Conservation (phyloP, 2,329 filamentous ascomycete genomes). For the Tolypocladium ovalisporum region DNA sequence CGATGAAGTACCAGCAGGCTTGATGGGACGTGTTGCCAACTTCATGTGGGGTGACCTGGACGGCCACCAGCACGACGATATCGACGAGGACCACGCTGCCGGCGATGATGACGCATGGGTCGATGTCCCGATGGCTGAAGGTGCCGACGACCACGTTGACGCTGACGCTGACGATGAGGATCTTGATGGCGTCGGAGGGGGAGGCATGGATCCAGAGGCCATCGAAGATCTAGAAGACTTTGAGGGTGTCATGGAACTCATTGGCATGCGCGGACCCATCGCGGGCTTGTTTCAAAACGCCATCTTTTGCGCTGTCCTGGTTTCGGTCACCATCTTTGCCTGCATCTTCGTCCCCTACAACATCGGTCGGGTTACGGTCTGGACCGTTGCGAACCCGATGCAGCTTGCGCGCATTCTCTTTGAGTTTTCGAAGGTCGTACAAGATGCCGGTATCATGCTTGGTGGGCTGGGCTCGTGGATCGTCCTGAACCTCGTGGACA, state of each 20-base stretch:
- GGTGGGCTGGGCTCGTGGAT: conserved; percentile 43
- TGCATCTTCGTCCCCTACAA: conserved; percentile 91
- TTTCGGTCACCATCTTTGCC: conserved; percentile 73
- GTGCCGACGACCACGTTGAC: conserved; percentile 29
- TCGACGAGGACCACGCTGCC: conserved; percentile 24
- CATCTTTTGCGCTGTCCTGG: conserved; percentile 84
- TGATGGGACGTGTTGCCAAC: conserved; percentile 32
- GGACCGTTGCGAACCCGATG: conserved; percentile 69
- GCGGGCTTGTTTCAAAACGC: conserved; percentile 87
- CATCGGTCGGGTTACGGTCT: conserved; percentile 73
- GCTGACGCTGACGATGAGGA: conserved; percentile 35
- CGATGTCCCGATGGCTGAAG: conserved; percentile 12
- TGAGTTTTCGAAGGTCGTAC: conserved; percentile 63
- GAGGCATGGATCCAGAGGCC: conserved; percentile 62
- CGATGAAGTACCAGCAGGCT: conserved; percentile 9
- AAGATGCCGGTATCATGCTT: conserved; percentile 61
- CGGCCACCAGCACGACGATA: conserved; percentile 9
- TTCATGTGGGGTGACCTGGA: conserved; percentile 51
- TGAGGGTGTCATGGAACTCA: conserved; percentile 89
- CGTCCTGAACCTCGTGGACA: conserved; percentile 26
- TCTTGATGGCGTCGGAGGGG: conserved; percentile 35
- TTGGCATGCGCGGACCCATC: conserved; percentile 91
- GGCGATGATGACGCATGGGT: conserved; percentile 42
- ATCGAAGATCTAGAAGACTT: conserved; percentile 86
- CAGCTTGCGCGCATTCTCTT: conserved; percentile 65